These are phyloP conservation scores for Pichia deserticola DNA, from an alignment of 805 yeast species.

Conservation along the genomic window DNA sequence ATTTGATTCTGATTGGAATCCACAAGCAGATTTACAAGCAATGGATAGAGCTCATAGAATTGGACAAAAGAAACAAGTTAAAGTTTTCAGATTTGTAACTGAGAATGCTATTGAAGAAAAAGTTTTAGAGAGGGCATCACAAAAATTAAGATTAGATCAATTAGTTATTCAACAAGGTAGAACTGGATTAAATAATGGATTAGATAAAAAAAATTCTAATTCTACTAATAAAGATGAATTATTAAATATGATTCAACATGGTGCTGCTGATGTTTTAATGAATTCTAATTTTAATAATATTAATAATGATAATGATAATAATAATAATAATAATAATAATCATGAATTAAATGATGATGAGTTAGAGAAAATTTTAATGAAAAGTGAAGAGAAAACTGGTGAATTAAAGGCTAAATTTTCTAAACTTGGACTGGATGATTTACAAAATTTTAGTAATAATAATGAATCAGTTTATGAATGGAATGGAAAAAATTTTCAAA, in stretches of 20 bases:
- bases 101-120: constrained; percentile 82
- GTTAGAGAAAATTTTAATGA: constrained; percentile 51
- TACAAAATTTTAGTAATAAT: constrained; percentile 60
- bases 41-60: constrained; percentile 89
- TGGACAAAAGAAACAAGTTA: constrained; percentile 80
- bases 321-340: constrained; percentile 21
- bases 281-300: constrained; percentile 12
- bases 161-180: constrained; percentile 74
- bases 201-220: constrained; percentile 26
- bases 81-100: constrained; percentile 68
- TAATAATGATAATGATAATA: constrained; percentile 13
- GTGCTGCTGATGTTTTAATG: constrained; percentile 60
- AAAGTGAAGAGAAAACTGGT: constrained; percentile 57
- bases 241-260: constrained; percentile 75
- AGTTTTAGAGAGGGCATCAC: constrained; percentile 74
- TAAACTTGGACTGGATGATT: constrained; percentile 64
- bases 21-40: constrained; percentile 83
- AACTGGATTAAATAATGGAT: constrained; percentile 2
- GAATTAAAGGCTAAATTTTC: constrained; percentile 57
- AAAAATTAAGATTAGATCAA: constrained; percentile 70
- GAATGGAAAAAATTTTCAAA: constrained; percentile 79
- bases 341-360: constrained; percentile 40
- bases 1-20: constrained; percentile 83
- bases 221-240: constrained; percentile 61
- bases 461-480: constrained; percentile 68